phyloP scores from a whole-genome alignment of 352 stramenopile genomes.

The Phytopythium montanum region DNA sequence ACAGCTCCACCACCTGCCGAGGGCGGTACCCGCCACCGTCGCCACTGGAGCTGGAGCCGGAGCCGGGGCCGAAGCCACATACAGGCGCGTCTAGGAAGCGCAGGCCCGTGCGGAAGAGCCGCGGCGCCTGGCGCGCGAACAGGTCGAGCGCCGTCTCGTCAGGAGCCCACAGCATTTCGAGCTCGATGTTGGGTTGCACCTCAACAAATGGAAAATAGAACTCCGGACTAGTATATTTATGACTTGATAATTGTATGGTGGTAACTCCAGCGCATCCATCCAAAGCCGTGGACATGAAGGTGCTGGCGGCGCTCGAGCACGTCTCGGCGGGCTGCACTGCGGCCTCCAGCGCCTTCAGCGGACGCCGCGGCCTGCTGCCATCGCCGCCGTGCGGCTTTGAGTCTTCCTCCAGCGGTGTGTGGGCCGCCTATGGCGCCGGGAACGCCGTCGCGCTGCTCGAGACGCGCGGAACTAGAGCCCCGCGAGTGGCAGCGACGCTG shows the following conservation, averaged over 20 bases:
- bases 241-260: no score
- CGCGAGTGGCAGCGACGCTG: conserved; percentile 35
- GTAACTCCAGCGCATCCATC: no score
- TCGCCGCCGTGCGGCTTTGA: background rate
- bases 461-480: conserved; percentile 5
- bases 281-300: no score
- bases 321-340: conserved; percentile 53
- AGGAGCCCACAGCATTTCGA: conserved; percentile 20
- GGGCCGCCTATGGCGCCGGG: conserved; percentile 36
- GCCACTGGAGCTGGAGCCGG: no score
- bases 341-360: conserved; percentile 43
- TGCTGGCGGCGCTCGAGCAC: conserved; percentile 37
- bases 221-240: no score
- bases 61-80: conserved; percentile 2
- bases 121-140: conserved; percentile 48
- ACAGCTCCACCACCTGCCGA: conserved; percentile 61
- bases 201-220: no score
- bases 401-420: background rate
- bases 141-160: conserved; percentile 76
- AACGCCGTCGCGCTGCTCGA: conserved; percentile 46
- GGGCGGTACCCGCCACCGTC: conserved; percentile 38
- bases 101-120: conserved; percentile 52
- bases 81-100: conserved; percentile 49
- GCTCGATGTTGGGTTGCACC: background rate
- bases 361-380: conserved; percentile 9